A percentile compares a stretch with the other conserved stretches of the same genome.
Evolutionary conservation across 495 filamentous ascomycete genomes (phyloP).

Genomic region (Tuber umbilicatum): DNA sequence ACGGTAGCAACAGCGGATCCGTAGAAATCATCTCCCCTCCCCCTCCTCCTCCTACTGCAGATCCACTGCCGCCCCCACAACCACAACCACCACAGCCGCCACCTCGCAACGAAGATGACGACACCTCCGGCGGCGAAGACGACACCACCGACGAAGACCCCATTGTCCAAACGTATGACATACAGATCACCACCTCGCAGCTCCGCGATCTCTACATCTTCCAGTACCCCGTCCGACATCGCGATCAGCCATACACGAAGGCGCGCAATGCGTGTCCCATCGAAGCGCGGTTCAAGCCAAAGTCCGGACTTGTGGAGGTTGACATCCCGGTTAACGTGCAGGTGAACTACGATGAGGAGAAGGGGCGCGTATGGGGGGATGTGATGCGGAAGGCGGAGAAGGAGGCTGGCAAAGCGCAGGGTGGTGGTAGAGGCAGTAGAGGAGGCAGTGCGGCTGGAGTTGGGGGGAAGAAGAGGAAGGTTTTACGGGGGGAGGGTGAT

Average conservation of each 20-base stretch:
- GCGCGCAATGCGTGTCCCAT: conserved; percentile 51
- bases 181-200: conserved; percentile 37
- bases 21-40: background rate
- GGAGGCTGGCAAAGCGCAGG: conserved; percentile 42
- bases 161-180: conserved; percentile 35
- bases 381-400: conserved; percentile 50
- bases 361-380: conserved; percentile 61
- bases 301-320: conserved; percentile 64
- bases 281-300: conserved; percentile 59
- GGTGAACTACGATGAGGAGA: conserved; percentile 57
- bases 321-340: conserved; percentile 62
- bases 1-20: background rate
- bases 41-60: background rate
- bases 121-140: conserved; percentile 4
- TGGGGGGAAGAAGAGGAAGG: conserved; percentile 44
- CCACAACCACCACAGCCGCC: background rate
- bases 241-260: conserved; percentile 53
- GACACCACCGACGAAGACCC: conserved; percentile 31
- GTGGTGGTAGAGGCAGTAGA: conserved; percentile 49
- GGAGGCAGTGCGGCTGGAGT: conserved; percentile 53
- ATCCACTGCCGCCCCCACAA: background rate
- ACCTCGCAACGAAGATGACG: conserved; percentile 8
- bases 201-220: conserved; percentile 55
- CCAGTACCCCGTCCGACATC: conserved; percentile 59
- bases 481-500: conserved; percentile 34